Conservation (phyloP, 2,329 filamentous ascomycete species). For the Neonectria sp. region DNA sequence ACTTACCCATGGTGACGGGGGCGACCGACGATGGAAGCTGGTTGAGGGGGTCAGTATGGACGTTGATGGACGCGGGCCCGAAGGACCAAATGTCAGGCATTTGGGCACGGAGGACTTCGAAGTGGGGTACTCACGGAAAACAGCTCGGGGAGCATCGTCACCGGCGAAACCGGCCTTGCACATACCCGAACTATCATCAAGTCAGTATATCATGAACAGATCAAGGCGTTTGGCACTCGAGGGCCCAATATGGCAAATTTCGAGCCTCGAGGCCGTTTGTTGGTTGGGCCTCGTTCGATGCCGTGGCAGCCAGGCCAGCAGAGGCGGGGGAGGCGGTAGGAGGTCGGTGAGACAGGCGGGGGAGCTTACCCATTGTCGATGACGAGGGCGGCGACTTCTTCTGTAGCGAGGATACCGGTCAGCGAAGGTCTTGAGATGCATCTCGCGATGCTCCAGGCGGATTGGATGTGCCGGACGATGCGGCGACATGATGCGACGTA, state of each 20-base stretch:
- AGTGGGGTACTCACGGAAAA: conserved; percentile 91
- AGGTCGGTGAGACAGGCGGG: conserved; percentile 56
- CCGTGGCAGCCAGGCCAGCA: conserved; percentile 39
- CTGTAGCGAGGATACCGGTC: conserved; percentile 70
- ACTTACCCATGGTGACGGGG: conserved; percentile 99
- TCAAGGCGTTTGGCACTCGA: not conserved
- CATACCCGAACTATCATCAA: conserved; percentile 91
- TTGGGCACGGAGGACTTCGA: conserved; percentile 40
- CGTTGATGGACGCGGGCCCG: conserved; percentile 30
- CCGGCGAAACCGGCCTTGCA: conserved; percentile 99
- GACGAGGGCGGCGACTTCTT: conserved; percentile 99
- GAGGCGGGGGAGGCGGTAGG: conserved; percentile 40
- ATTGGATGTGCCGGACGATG: conserved; percentile 45
- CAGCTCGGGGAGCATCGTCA: conserved; percentile 99
- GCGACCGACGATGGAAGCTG: conserved; percentile 99
- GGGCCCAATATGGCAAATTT: conserved; percentile 7
- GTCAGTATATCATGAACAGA: conserved; percentile 54
- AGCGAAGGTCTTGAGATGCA: conserved; percentile 53
- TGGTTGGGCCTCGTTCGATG: conserved; percentile 44
- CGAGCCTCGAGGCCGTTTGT: conserved; percentile 31
- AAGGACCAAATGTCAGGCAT: conserved; percentile 34
- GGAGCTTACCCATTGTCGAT: conserved; percentile 99
- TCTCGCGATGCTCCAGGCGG: conserved; percentile 39
- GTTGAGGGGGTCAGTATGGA: conserved; percentile 54
- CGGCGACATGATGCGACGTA: conserved; percentile 56